Base-by-base conservation (phyloP, 2,329 filamentous ascomycete species). In the Rhinocladiella mackenziei region DNA sequence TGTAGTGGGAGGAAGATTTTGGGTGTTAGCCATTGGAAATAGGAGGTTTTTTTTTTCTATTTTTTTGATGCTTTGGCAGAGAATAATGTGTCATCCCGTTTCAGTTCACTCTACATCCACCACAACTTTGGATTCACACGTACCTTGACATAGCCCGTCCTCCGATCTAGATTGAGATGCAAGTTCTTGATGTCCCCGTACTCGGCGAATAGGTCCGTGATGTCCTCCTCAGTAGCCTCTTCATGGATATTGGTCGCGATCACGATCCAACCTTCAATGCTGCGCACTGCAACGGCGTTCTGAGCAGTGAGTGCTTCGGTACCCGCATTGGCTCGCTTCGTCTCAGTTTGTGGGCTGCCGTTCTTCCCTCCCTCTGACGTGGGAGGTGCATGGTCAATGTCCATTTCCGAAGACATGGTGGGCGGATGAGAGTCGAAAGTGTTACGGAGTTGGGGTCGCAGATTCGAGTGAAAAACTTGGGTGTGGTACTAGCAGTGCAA, bases 221-320 rank as follows among this genome's bases (percentile, higher is more conserved):
- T 64, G 51, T 83, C 80, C 63, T 83, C 80, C 60, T 83, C 80
- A n/a, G 72, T 76, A 7, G 80, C 77, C 60, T 83, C 80, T 59
- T 83, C 80, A 56, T 83, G 79, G 25, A 83, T 77, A 54, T 83
- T 83, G n/a, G 78, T 80, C 42, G 74, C 78, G n/a, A 82, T 73
- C 50, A 83, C 71, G 60, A 83, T 83, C 80, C 80, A 83, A 52
- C 80, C 80, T 61, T 83, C 80, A 56, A 83, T 83, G 57, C 76
- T 80, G 61, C 80, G 78, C 33, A 83, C 80, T 6, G 79, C 79
- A 65, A 72, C 70, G 18, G 71, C 68, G 45, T 65, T 67, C 14
- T 66, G 57, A 20, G 65, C 57, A 34, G 71, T 73, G 54, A 64
- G 67, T 37, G 67, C 62, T 52, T 73, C 70, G 45, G 59, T 48